Evolutionary conservation across 2,329 filamentous ascomycete genomes (phyloP).

Genomic region (Cyphellophora attinorum): DNA sequence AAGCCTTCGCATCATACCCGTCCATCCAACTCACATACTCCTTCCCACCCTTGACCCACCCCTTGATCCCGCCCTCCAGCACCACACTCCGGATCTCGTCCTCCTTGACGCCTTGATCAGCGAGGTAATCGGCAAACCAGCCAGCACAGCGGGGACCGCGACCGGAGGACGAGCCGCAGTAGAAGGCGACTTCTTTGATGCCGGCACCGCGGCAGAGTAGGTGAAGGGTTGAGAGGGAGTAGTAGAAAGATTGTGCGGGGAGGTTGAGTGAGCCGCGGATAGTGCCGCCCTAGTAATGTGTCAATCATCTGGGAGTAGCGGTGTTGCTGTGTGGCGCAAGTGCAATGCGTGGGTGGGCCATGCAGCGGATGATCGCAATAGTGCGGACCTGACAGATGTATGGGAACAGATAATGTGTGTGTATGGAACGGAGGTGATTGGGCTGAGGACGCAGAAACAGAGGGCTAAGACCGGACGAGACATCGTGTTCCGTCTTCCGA

Average conservation of each 20-base stretch:
- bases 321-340: too few species aligned
- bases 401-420: too few species aligned
- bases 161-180: slow-evolving; percentile 42
- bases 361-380: too few species aligned
- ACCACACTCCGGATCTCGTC: slow-evolving; percentile 12
- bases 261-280: slow-evolving; percentile 46
- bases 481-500: neutral
- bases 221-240: slow-evolving; percentile 26
- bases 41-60: slow-evolving; percentile 21
- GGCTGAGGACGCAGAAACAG: too few species aligned
- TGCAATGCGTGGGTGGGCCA: too few species aligned
- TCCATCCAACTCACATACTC: slow-evolving; percentile 21
- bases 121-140: slow-evolving; percentile 47
- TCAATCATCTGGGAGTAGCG: slow-evolving; percentile 3
- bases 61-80: slow-evolving; percentile 23
- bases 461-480: too few species aligned
- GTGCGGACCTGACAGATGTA: too few species aligned
- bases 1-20: slow-evolving; percentile 18
- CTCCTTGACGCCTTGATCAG: slow-evolving; percentile 19
- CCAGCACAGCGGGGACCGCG: slow-evolving; percentile 45
- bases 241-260: slow-evolving; percentile 31
- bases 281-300: slow-evolving; percentile 45
- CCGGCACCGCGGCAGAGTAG: slow-evolving; percentile 21
- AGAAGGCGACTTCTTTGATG: slow-evolving; percentile 28
- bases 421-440: too few species aligned